These are phyloP conservation scores for Yarrowia sp. DNA, from an alignment of 805 yeast species.

Conservation along the genomic window DNA sequence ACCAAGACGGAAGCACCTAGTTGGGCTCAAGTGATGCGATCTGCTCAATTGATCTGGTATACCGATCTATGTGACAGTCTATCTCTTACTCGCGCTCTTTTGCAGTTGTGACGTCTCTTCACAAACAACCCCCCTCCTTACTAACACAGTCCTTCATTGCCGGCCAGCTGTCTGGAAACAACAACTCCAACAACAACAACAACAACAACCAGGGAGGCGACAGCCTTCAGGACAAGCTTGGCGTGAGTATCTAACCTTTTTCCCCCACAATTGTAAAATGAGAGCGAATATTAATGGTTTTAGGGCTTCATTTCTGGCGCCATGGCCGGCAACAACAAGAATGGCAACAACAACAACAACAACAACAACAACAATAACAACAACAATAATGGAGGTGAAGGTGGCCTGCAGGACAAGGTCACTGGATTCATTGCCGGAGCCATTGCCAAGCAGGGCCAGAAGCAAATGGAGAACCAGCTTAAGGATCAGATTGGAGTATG, in stretches of 20 bases:
- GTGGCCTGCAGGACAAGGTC: slow-evolving; percentile 35
- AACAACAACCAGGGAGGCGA: slow-evolving; percentile 13
- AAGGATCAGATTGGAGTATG: slow-evolving; percentile 37
- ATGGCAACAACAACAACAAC: slow-evolving; percentile 9
- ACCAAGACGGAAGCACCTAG: too few species aligned
- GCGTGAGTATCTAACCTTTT: slow-evolving; percentile 23
- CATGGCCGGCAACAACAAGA: slow-evolving; percentile 21
- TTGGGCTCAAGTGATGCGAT: too few species aligned
- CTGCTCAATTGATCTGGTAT: not conserved
- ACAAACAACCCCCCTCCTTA: not conserved
- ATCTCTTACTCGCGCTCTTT: too few species aligned
- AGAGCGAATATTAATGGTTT: slow-evolving; percentile 25
- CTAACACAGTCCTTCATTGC: slow-evolving; percentile 22
- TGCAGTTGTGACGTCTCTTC: not conserved
- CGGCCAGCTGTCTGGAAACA: slow-evolving; percentile 25
- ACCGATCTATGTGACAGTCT: too few species aligned
- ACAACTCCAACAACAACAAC: slow-evolving; percentile 3
- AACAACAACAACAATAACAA: slow-evolving; percentile 5
- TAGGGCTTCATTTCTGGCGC: slow-evolving; percentile 37
- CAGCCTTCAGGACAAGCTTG: slow-evolving; percentile 31
- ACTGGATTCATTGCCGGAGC: slow-evolving; percentile 37
- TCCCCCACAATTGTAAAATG: not conserved
- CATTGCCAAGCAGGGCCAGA: slow-evolving; percentile 39
- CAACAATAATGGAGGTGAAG: slow-evolving; percentile 10
- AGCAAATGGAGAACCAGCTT: slow-evolving; percentile 31